Evolutionary conservation across 2,329 filamentous ascomycete species (phyloP), one percentile per base, ranked within the genome.

Genomic region (Colletotrichum nymphaeae): DNA sequence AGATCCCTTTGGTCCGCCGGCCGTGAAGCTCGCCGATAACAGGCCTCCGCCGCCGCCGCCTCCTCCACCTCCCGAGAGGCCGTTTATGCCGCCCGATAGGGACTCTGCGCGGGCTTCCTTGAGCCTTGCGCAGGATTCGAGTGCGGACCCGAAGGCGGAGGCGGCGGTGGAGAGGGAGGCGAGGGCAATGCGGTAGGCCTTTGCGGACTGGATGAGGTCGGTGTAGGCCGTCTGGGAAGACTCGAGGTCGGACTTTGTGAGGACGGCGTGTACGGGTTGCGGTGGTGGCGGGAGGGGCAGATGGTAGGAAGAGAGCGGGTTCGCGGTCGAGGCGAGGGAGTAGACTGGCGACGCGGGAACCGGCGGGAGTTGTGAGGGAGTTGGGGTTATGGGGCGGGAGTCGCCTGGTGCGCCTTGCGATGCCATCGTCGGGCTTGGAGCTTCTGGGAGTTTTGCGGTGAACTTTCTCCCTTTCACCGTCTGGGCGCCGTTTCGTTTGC

Each of bases 81-180:
- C 42, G 42, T 49, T 49, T 49, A 49, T 22, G 42, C 42, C 42
- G 16, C 28, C 19, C 2, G 60, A 26, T 57, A 91, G 84, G 62
- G 87, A 84, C 75, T 92, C 90, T 67, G 90, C 89, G 64, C 91
- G 88, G 42, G 91, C 89, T 79, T 93, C 91, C 78, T 93, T 93
- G 37, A 93, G 84, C 16, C 91, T 88, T n/a, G 91, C 91, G 80
- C 91, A 93, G 73, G 90, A 82, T 83, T 93, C 91, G 73, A 93
- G 87, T 19, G 91, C 90, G 59, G 87, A 87, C 60, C 90, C 91
- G 78, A 93, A 93, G 37, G 87, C 84, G 0, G 90, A 92, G 2
- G 91, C 90, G 2, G 91, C 88, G 5, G 85, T 86, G 9, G 91
- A 92, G 14, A 93, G 84, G 2, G 88, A 80, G 46, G 91, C 87